phyloP scores from a whole-genome alignment of 2,329 filamentous ascomycete species.

The Immersiporthe knoxdaviesiana region DNA sequence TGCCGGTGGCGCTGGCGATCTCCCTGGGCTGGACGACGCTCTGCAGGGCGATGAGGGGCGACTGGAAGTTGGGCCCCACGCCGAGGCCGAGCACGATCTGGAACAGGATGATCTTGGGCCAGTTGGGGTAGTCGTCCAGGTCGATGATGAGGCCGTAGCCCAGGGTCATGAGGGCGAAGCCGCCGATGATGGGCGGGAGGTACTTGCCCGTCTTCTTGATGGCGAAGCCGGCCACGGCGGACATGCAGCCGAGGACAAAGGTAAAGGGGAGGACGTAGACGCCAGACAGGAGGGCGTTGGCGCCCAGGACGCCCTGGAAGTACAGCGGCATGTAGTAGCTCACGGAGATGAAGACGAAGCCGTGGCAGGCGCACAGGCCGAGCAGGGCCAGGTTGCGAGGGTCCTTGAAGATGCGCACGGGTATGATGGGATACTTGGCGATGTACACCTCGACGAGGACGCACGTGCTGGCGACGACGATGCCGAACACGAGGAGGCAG shows the following conservation, averaged over 20 bases:
- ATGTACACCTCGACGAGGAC: conserved; percentile 65
- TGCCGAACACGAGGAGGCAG: conserved; percentile 64
- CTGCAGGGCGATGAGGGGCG: conserved; percentile 67
- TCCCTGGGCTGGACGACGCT: conserved; percentile 61
- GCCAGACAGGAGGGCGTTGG: conserved; percentile 62
- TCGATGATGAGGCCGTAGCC: conserved; percentile 62
- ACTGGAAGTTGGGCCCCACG: conserved; percentile 65
- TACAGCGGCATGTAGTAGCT: conserved; percentile 76
- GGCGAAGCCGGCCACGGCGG: conserved; percentile 46
- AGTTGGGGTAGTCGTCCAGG: conserved; percentile 54
- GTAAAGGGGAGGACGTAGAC: conserved; percentile 66
- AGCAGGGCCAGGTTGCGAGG: conserved; percentile 61
- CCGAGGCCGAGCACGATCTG: conserved; percentile 65
- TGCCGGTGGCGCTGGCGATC: conserved; percentile 65
- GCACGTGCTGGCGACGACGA: conserved; percentile 53
- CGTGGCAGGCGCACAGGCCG: conserved; percentile 49
- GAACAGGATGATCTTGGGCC: conserved; percentile 54
- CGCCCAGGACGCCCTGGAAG: conserved; percentile 69
- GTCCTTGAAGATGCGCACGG: conserved; percentile 61
- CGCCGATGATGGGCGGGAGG: conserved; percentile 56
- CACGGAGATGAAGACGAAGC: conserved; percentile 63
- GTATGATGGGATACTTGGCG: conserved; percentile 70
- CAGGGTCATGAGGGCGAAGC: conserved; percentile 58
- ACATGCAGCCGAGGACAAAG: conserved; percentile 48
- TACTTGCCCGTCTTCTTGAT: conserved; percentile 63